Conservation (phyloP, 2,329 filamentous ascomycete species). For the Paecilomyces sp. region DNA sequence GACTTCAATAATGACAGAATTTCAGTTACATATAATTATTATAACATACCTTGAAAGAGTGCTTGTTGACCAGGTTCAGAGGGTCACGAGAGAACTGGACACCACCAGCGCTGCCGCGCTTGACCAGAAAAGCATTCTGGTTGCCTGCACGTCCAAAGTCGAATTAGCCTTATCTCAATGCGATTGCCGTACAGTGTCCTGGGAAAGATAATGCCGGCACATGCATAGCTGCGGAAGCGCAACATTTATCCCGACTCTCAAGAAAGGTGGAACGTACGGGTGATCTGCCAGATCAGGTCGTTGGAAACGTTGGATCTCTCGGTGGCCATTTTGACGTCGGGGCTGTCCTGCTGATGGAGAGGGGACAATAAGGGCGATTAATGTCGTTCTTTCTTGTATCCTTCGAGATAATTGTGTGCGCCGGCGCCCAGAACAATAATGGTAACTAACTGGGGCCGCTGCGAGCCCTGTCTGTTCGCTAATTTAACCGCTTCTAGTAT, state of each 20-base stretch:
- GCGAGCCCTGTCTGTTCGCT: conserved; percentile 21
- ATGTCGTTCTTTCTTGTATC: conserved; percentile 1
- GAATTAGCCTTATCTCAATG: conserved; percentile 8
- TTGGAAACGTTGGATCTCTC: conserved; percentile 69
- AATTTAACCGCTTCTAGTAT: conserved; percentile 30
- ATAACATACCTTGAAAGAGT: conserved; percentile 70
- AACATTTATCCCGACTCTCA: neutral
- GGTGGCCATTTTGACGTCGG: conserved; percentile 31
- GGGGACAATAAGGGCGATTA: neutral
- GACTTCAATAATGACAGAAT: neutral
- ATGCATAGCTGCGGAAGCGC: neutral
- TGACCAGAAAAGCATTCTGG: conserved; percentile 87
- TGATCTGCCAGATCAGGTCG: conserved; percentile 91
- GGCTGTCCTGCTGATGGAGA: neutral
- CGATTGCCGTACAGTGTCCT: neutral
- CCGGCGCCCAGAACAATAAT: conserved; percentile 19
- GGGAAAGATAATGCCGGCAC: neutral
- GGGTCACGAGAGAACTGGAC: conserved; percentile 90
- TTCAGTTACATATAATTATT: neutral
- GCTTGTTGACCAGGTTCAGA: conserved; percentile 85
- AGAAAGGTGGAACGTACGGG: conserved; percentile 60
- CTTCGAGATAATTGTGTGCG: conserved; percentile 19
- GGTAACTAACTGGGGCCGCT: conserved; percentile 3
- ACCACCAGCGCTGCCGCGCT: conserved; percentile 73
- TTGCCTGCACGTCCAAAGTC: conserved; percentile 50